These are phyloP conservation scores for Forsythia suspensa DNA, from an alignment of 257 asterid genomes.

Conservation along the genomic window DNA sequence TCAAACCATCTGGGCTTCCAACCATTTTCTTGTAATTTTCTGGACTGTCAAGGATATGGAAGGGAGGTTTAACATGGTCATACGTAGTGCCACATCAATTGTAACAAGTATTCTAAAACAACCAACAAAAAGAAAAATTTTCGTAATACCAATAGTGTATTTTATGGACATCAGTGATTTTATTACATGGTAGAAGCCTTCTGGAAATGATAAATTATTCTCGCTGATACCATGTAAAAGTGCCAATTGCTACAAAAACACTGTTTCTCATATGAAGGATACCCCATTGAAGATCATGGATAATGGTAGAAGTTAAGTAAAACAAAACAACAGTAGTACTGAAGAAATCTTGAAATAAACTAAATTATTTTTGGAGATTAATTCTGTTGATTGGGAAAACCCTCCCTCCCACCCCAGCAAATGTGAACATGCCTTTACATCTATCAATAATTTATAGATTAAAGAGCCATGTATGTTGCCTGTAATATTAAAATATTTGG, in stretches of 20 bases:
- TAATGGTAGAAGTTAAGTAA: background rate
- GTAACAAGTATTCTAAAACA: background rate
- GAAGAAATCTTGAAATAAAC: background rate
- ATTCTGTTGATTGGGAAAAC: background rate
- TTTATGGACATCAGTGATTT: background rate
- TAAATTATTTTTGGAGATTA: background rate
- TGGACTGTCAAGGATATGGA: conserved; percentile 48
- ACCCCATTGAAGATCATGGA: background rate
- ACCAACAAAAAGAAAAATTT: background rate
- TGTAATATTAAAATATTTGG: background rate
- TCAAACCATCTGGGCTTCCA: conserved; percentile 92
- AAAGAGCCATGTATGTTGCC: background rate
- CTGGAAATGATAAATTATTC: background rate
- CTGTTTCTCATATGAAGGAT: background rate
- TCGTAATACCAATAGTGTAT: background rate
- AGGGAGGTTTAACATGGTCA: background rate
- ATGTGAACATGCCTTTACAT: background rate
- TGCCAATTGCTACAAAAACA: background rate
- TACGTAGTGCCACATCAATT: background rate
- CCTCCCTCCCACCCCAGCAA: background rate
- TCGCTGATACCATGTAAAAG: background rate
- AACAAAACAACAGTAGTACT: background rate
- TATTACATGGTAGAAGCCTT: background rate
- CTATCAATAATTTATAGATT: background rate
- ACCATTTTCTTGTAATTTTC: conserved; percentile 90